These are phyloP conservation scores for Apiospora hydei DNA, from an alignment of 2,329 filamentous ascomycete genomes.

Conservation along the genomic window DNA sequence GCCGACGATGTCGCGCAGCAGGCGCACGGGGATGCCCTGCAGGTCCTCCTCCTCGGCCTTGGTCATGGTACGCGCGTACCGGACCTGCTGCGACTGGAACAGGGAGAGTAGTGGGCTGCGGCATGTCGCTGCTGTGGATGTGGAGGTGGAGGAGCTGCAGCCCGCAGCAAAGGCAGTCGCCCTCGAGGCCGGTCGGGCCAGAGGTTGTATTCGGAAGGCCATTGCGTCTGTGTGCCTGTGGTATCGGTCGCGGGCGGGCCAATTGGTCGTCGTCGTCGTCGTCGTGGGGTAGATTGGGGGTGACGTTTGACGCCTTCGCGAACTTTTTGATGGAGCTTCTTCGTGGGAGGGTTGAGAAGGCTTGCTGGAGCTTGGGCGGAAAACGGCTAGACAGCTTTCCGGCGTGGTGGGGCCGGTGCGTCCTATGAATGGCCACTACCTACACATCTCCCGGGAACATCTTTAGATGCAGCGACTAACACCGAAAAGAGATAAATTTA, in stretches of 20 bases:
- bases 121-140: background rate
- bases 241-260: background rate
- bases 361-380: conserved; percentile 15
- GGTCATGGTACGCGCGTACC: conserved; percentile 33
- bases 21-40: conserved; percentile 52
- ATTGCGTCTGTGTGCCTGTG: background rate
- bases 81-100: conserved; percentile 6
- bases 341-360: conserved; percentile 1
- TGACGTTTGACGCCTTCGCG: conserved; percentile 13
- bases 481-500: too few relatives aligned
- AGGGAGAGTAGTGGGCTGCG: background rate
- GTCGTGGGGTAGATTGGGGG: background rate
- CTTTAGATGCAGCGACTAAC: too few relatives aligned
- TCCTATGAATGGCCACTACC: background rate
- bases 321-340: conserved; percentile 20
- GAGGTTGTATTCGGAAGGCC: conserved; percentile 23
- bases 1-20: conserved; percentile 48
- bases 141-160: background rate
- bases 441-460: background rate
- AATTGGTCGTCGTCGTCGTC: background rate
- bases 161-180: conserved; percentile 6
- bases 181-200: conserved; percentile 17
- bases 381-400: conserved; percentile 5
- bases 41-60: conserved; percentile 45
- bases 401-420: background rate